Conservation (phyloP, 805 yeast genomes). For the Candida silvicultrix region DNA sequence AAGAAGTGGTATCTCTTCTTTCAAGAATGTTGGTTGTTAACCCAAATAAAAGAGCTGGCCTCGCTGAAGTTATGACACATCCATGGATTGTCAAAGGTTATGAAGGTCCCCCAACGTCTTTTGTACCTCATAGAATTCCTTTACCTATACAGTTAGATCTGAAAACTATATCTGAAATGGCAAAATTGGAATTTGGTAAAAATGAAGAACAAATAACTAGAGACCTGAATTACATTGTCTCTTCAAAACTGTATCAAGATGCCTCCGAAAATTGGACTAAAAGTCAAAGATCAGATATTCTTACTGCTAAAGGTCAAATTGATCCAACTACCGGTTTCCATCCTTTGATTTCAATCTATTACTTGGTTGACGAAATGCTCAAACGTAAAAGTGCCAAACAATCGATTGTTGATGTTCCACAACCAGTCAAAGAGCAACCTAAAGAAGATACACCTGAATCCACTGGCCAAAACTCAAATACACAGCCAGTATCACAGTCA, state of each 20-base stretch:
- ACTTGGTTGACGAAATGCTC: conserved; percentile 77
- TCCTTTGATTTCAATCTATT: conserved; percentile 83
- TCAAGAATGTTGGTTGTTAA: conserved; percentile 90
- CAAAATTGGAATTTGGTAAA: conserved; percentile 72
- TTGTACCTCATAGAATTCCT: conserved; percentile 76
- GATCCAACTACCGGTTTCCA: conserved; percentile 81
- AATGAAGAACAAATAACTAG: conserved; percentile 46
- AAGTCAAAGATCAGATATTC: conserved; percentile 44
- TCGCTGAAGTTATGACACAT: conserved; percentile 75
- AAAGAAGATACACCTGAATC: conserved; percentile 7
- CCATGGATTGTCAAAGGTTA: conserved; percentile 95
- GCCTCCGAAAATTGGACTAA: conserved; percentile 57
- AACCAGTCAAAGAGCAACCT: conserved; percentile 16
- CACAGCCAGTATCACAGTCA: conserved; percentile 9
- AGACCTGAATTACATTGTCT: conserved; percentile 51
- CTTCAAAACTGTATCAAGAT: conserved; percentile 58
- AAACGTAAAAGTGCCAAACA: conserved; percentile 62
- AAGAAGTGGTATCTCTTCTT: conserved; percentile 73
- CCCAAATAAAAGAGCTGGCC: conserved; percentile 71
- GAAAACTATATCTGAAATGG: conserved; percentile 66
- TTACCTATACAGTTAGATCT: conserved; percentile 61
- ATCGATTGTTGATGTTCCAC: conserved; percentile 24
- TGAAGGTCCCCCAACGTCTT: conserved; percentile 63
- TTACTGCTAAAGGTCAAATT: conserved; percentile 5
- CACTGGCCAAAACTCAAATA: conserved; percentile 6